Evolutionary conservation across 108 stramenopile species (phyloP), one percentile per base, ranked within the genome.

Genomic region (Conticribra weissflogii): DNA sequence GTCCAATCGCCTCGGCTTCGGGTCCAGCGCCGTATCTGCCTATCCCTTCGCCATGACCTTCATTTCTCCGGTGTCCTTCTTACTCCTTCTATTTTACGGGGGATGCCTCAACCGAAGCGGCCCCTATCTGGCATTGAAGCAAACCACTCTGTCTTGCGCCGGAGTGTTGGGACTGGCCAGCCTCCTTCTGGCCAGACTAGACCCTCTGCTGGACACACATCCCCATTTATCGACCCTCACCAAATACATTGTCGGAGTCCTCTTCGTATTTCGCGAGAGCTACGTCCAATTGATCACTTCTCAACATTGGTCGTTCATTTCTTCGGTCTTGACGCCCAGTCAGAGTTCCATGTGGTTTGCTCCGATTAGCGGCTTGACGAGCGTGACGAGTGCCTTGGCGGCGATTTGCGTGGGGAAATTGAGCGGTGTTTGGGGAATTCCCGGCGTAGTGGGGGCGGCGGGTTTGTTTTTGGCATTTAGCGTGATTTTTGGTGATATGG

Each of bases 21-120:
- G 75, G 8, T 41, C 36, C 2, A 63, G 59, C 29, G 31, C 32
- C 24, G 32, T 52, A 44, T 66, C 76, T 8, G 81, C 81, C 1
- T 81, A 78, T 22, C 81, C 81, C 4, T 49, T 81, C 44, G 81
- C 81, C 57, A 81, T 81, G 81, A 72, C 73, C 8, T 64, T 81
- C 31, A 64, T 81, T 23, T 50, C 55, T 30, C 81, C 81, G 8
- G 45, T 50, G 15, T 66, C 63, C 52, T 67, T 81, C 21, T 0
- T 81, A 0, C 30, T 81, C 24, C 52, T 81, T 1, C 56, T 81
- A 21, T 29, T 58, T 19, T 81, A 81, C 48, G 76, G 76, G 3
- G 33, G 3, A 19, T 28, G 53, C 0, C 46, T 81, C 9, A 28
- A 66, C 5, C 27, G 36, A 21, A n/a, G 7, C 2, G 81, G 81